phyloP scores from a whole-genome alignment of 306 rosid genomes.

The Rosa lucieae region DNA sequence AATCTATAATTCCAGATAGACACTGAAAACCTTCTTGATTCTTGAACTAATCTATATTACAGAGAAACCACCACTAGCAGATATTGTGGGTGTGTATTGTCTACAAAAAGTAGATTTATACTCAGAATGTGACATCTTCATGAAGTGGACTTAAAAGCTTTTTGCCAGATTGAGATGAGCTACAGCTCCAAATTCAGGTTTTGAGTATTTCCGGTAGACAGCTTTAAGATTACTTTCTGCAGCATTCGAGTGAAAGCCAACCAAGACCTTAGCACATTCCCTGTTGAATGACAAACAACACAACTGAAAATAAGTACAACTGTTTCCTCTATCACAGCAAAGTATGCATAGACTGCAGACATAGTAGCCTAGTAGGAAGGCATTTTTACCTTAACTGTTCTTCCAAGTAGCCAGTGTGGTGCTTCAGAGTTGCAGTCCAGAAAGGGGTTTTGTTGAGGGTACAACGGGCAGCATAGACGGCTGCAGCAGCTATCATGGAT shows the following conservation, averaged over 20 bases:
- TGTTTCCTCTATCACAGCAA: background rate
- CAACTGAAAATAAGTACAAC: too few relatives aligned
- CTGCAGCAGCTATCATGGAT: conserved; percentile 73
- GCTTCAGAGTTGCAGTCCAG: conserved; percentile 66
- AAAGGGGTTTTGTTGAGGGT: conserved; percentile 55
- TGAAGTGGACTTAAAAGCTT: background rate
- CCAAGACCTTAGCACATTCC: conserved; percentile 57
- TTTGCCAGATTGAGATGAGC: conserved; percentile 36
- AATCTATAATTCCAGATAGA: background rate
- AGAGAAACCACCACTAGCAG: background rate
- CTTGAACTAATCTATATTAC: background rate
- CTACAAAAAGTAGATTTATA: background rate
- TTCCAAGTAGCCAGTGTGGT: conserved; percentile 68
- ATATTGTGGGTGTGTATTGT: background rate
- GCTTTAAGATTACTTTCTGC: conserved; percentile 52
- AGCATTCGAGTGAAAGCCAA: conserved; percentile 42
- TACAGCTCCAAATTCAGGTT: conserved; percentile 42
- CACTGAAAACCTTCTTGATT: background rate
- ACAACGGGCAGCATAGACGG: conserved; percentile 63
- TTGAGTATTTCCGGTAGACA: conserved; percentile 48
- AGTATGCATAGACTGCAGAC: background rate
- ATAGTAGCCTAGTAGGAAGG: background rate
- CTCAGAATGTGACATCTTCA: background rate
- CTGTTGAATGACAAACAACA: conserved; percentile 31
- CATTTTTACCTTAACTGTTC: conserved; percentile 53